Conservation (phyloP, 2,329 filamentous ascomycete species). For the Hirsutella rhossiliensis region DNA sequence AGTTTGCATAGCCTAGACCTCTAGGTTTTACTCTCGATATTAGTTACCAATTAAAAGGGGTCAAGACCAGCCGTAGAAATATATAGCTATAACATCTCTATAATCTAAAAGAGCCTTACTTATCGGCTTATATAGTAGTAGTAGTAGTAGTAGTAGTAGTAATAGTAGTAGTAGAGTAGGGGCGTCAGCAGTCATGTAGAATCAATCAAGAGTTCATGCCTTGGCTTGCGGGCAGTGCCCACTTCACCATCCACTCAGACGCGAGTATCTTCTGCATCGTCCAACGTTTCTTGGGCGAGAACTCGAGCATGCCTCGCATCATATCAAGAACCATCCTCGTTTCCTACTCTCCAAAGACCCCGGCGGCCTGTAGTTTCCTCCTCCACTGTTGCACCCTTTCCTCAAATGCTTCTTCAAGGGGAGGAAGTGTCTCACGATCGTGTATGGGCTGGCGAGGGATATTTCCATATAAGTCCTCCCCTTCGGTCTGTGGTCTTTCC, state of each 20-base stretch:
- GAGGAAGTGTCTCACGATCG: not conserved
- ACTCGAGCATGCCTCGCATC: slow-evolving; percentile 4
- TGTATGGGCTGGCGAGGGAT: too few species aligned
- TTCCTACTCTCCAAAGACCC: slow-evolving; percentile 2
- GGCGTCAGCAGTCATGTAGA: too few species aligned
- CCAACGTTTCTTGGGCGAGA: slow-evolving; percentile 2
- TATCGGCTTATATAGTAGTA: too few species aligned
- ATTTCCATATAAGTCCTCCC: slow-evolving; percentile 1
- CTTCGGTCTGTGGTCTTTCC: not conserved
- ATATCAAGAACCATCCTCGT: slow-evolving; percentile 3
- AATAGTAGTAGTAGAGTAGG: too few species aligned
- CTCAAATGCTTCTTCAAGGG: slow-evolving; percentile 1
- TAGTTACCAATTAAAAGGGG: too few species aligned
- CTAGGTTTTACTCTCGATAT: too few species aligned
- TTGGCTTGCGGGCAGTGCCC: slow-evolving; percentile 9
- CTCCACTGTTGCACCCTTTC: slow-evolving; percentile 4
- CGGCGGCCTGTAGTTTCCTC: slow-evolving; percentile 1
- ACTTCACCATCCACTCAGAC: slow-evolving; percentile 6
- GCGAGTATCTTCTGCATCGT: slow-evolving; percentile 3
- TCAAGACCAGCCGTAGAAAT: too few species aligned
- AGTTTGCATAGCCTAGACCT: too few species aligned
- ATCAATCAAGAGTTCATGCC: too few species aligned
- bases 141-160: too few species aligned
- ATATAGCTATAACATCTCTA: too few species aligned
- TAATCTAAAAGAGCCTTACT: too few species aligned